Evolutionary conservation across 768 basidiomycete genomes (phyloP), one percentile per base, ranked within the genome.

Genomic region (Hericium coralloides): DNA sequence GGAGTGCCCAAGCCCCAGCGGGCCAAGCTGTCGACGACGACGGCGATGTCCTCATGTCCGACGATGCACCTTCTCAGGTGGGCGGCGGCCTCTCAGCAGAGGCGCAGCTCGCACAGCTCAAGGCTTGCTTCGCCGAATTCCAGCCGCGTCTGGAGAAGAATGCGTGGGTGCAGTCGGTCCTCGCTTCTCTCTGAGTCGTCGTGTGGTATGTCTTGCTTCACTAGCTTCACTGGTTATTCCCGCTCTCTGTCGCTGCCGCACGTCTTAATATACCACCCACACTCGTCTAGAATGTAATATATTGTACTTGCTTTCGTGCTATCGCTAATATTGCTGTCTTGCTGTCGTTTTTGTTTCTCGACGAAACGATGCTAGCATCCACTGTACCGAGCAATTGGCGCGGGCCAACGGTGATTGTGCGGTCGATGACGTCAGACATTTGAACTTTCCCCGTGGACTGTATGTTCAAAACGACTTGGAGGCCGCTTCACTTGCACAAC

Each of bases 81-180:
- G 43, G 20, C 15, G 39, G 14, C n/a, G 43, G 22, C 36, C 59
- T 60, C 23, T 59, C 61, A 1, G 59, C 67, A 0, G 72, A 74
- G 26, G 59, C 65, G 1, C 75, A 78, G 55, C 68, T 78, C 0
- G 69, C 69, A 17, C 72, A 72, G 48, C 65, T 98, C 56, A 80
- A 78, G 62, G 72, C 72, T 57, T 84, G 82, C 60, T 79, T 91
- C 12, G 81, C 83, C 15, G 72, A 80, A 61, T 89, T 83, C 69
- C 79, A 75, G 59, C 78, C 84, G 8, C 77, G 76, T 53, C 82
- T 98, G 47, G 87, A 94, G 65, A 76, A 70, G 25, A 98, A 94
- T 63, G 67, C 77, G 2, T 98, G 94, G 94, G 71, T 89, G 52
- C 79, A 81, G 64, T 79, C 79, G 23, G 67, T 91, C 37, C 70